Conservation (phyloP, 1,284 basidiomycete genomes). For the Cutaneotrichosporon sp. region DNA sequence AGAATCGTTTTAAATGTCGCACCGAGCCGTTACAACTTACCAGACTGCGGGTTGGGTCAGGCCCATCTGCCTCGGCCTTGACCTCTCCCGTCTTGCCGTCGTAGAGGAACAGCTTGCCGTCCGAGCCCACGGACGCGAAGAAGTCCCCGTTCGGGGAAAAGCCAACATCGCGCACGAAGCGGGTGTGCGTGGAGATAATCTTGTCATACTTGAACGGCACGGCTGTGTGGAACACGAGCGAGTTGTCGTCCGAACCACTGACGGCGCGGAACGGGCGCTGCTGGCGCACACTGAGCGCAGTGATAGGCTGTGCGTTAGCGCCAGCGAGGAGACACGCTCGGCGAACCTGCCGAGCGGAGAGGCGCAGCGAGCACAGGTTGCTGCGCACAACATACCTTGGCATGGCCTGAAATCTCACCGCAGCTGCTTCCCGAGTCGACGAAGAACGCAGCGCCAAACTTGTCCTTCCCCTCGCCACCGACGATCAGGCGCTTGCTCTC, state of each 20-base stretch:
- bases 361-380: no score
- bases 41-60: conserved; percentile 54
- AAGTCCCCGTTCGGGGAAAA: conserved; percentile 74
- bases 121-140: conserved; percentile 87
- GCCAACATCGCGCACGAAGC: conserved; percentile 89
- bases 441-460: conserved; percentile 84
- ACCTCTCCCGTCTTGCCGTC: conserved; percentile 86
- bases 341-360: no score
- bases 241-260: conserved; percentile 76
- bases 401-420: conserved; percentile 91
- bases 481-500: conserved; percentile 94
- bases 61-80: conserved; percentile 61
- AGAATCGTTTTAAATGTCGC: neutral
- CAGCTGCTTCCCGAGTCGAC: conserved; percentile 81
- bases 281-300: conserved; percentile 82
- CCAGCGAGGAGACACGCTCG: no score
- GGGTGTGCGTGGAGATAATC: conserved; percentile 83
- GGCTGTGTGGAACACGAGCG: conserved; percentile 70
- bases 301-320: conserved; percentile 59
- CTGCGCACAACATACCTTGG: conserved; percentile 63
- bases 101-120: conserved; percentile 82
- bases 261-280: conserved; percentile 88
- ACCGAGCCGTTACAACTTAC: no score
- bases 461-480: conserved; percentile 91
- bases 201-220: conserved; percentile 86